Base-by-base conservation (phyloP, 805 yeast species). In the Lachancea fermentati region DNA sequence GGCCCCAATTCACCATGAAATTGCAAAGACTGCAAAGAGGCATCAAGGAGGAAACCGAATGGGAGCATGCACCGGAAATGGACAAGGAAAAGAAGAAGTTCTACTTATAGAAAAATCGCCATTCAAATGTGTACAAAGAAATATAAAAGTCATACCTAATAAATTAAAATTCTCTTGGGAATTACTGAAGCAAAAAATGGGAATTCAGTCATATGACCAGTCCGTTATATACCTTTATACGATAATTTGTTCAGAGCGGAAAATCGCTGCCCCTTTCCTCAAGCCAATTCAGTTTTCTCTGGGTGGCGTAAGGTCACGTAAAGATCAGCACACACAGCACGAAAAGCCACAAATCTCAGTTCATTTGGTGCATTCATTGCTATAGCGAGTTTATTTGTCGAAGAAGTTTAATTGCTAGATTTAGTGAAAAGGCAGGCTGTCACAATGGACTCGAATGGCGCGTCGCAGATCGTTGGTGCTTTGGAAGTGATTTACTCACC, bases 1-100 rank as follows among this genome's bases (percentile, higher is more conserved):
- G 98, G 0, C 98, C 98, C 1, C 97, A 89, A 63, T 93, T 93
- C 63, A 93, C 98, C 1, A 66, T 93, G 60, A 81, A 84, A 58
- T 67, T 93, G 51, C 78, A 96, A 63, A 74, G 97, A 56, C 69
- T 93, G 43, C 97, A 91, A 63, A 83, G 79, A 66, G 98, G 97
- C 39, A 74, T 93, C 54, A 80, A 80, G 57, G 95, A 87, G 50
- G 97, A 91, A 55, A 72, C 85, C 19, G 96, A 87, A 55, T 91
- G 97, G 97, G 97, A 93, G 64, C 95, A 88, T 66, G 78, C 86
- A 52, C 81, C 96, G 3, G 95, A 85, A 49, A 89, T 93, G 97
- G 97, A 93, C 63, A 82, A 83, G 55, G 97, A 91, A 62, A 91
- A 89, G 79, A 80, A 81, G 66, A 88, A 86, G 75, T 91, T 91